These are phyloP conservation scores for Sonneratia alba DNA, from an alignment of 345 rosid genomes.

Conservation along the genomic window DNA sequence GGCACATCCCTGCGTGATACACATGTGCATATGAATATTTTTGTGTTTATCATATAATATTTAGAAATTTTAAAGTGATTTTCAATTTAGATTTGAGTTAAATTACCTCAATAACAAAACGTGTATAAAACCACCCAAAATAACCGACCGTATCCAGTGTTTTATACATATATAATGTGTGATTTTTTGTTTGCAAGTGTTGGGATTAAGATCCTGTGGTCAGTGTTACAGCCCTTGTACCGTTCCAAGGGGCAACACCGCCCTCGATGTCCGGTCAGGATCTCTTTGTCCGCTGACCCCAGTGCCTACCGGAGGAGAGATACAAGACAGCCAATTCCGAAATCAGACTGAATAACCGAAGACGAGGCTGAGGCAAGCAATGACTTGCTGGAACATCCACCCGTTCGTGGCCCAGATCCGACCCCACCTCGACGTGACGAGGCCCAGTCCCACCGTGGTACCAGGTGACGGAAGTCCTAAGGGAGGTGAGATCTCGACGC, in stretches of 20 bases:
- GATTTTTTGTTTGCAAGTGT: not conserved
- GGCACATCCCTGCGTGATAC: not conserved
- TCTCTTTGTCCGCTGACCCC: not conserved
- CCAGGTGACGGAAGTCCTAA: too few relatives aligned
- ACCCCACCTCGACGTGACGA: too few relatives aligned
- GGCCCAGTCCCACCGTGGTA: too few relatives aligned
- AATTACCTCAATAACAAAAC: too few relatives aligned
- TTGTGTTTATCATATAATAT: too few relatives aligned
- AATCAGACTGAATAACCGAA: not conserved
- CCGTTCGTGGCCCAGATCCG: too few relatives aligned
- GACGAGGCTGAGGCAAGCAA: not conserved
- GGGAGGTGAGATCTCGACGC: too few relatives aligned
- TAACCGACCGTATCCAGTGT: too few relatives aligned
- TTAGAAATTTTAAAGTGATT: too few relatives aligned
- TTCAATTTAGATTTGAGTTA: too few relatives aligned
- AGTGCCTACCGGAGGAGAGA: not conserved
- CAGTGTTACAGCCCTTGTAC: not conserved
- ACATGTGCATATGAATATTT: not conserved
- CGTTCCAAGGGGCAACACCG: not conserved
- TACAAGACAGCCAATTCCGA: not conserved
- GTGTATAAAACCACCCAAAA: too few relatives aligned
- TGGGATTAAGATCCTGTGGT: not conserved
- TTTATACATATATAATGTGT: not conserved
- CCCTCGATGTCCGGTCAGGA: not conserved
- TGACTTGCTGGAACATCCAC: too few relatives aligned